Base-by-base conservation (phyloP, 169 alveolate species). In the Eimeria maxima region DNA sequence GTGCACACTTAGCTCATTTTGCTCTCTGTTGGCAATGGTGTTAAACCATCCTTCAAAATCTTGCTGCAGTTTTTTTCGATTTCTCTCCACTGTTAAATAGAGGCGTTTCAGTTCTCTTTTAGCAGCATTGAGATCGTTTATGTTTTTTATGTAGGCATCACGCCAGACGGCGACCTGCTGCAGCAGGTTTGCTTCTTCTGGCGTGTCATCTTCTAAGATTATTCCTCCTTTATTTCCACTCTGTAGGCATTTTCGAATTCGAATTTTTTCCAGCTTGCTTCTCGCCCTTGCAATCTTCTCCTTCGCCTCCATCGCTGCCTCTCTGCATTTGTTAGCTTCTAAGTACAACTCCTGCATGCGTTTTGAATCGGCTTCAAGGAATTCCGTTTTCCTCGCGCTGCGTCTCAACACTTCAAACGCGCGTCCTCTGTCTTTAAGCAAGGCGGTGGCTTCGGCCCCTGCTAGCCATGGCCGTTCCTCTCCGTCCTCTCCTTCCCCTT, bases 371-470 rank as follows among this genome's bases (percentile, higher is more conserved):
- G 97, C 98, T 83, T 97, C 98, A 96, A 96, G 90, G 14, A 98
- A 98, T 88, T 98, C 97, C 44, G 97, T 96, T 94, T 98, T 97
- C 67, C 99, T 89, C 57, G 98, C 98, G 67, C 97, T 92, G 94
- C 97, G 97, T 95, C 99, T 96, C 73, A 98, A 97, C n/a, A 97
- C 76, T 18, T 98, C 99, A 86, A 98, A 97, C 18, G 98, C 97
- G 22, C 96, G 96, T n/a, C 97, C 97, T 71, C 99, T 95, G 90
- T 98, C 99, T 78, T 97, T 86, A 45, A 98, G 96, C 65, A 98
- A 78, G 27, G 95, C 96, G 6, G 95, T 88, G 18, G 96, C 96
- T 69, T 83, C 90, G 57, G 83, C 84, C 47, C 93, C 96, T 24
- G 96, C 83, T n/a, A 92, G 86, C 84, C 90, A 91, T 14, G 71